phyloP scores from a whole-genome alignment of 1,284 basidiomycete species.

The Peniophora sp. region DNA sequence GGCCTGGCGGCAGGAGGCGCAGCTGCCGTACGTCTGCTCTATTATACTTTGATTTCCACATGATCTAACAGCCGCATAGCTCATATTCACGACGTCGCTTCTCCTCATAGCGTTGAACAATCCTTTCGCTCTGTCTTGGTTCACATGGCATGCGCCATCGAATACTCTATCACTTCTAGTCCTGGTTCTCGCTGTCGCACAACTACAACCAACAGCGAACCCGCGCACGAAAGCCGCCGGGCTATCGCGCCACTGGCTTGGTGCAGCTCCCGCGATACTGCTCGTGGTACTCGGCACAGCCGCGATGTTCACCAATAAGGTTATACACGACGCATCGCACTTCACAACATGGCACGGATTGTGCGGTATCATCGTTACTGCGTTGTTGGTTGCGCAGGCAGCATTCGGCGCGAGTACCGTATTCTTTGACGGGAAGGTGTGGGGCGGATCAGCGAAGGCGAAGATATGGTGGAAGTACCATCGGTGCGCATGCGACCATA shows the following conservation, averaged over 20 bases:
- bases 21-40: slow-evolving; percentile 11
- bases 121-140: neutral
- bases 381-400: slow-evolving; percentile 50
- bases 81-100: neutral
- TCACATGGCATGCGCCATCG: neutral
- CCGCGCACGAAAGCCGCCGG: slow-evolving; percentile 60
- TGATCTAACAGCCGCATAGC: no score
- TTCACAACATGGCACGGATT: slow-evolving; percentile 66
- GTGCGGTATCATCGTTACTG: slow-evolving; percentile 46
- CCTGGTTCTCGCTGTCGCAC: slow-evolving; percentile 29
- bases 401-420: slow-evolving; percentile 57
- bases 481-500: slow-evolving; percentile 30
- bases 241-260: slow-evolving; percentile 54
- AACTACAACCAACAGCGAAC: slow-evolving; percentile 67
- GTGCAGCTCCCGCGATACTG: slow-evolving; percentile 46
- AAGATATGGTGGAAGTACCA: slow-evolving; percentile 74
- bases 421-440: slow-evolving; percentile 54
- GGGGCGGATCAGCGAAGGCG: slow-evolving; percentile 59
- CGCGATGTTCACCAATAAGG: slow-evolving; percentile 51
- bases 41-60: no score
- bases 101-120: slow-evolving; percentile 5
- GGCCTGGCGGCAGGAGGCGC: slow-evolving; percentile 29
- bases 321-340: slow-evolving; percentile 34
- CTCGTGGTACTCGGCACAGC: slow-evolving; percentile 45
- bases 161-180: slow-evolving; percentile 3